A percentile compares a stretch with the other conserved stretches of the same genome.
Conservation (phyloP, 495 filamentous ascomycete species). For the Xylaria palmicola region DNA sequence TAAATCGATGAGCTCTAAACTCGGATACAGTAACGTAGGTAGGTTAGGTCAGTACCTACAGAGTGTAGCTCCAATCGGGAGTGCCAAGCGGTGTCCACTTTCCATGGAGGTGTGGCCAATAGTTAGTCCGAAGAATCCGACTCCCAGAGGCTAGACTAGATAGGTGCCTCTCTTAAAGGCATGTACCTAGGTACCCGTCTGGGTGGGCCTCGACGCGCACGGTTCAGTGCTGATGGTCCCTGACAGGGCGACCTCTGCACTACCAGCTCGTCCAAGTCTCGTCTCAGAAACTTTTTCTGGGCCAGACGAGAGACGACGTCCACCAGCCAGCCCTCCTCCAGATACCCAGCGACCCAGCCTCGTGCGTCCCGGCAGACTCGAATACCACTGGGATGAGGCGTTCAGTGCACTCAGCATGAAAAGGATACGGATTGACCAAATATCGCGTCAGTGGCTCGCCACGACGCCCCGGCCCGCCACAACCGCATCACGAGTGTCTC, state of each 20-base stretch:
- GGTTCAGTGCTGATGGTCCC: not conserved
- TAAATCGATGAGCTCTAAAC: conserved; percentile 19
- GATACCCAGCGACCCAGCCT: conserved; percentile 24
- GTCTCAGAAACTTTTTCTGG: conserved; percentile 35
- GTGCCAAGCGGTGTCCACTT: not conserved
- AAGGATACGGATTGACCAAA: conserved; percentile 67
- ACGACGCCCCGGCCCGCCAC: conserved; percentile 20
- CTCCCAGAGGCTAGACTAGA: too few relatives aligned
- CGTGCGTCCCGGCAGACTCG: conserved; percentile 24
- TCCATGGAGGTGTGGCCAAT: not conserved
- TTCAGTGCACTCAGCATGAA: conserved; percentile 28
- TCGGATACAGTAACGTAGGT: conserved; percentile 22
- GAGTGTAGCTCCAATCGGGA: not conserved
- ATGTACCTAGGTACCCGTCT: not conserved
- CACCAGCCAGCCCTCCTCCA: conserved; percentile 22
- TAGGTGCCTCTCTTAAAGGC: too few relatives aligned
- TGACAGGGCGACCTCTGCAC: not conserved
- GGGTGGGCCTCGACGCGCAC: conserved; percentile 13
- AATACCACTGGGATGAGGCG: conserved; percentile 26
- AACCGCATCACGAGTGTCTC: conserved; percentile 24
- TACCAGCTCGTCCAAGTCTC: conserved; percentile 17
- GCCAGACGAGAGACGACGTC: conserved; percentile 27
- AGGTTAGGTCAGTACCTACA: not conserved
- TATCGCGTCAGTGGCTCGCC: conserved; percentile 68
- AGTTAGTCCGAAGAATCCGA: conserved; percentile 21